Conservation (phyloP, 345 rosid genomes). For the Salix caprea region DNA sequence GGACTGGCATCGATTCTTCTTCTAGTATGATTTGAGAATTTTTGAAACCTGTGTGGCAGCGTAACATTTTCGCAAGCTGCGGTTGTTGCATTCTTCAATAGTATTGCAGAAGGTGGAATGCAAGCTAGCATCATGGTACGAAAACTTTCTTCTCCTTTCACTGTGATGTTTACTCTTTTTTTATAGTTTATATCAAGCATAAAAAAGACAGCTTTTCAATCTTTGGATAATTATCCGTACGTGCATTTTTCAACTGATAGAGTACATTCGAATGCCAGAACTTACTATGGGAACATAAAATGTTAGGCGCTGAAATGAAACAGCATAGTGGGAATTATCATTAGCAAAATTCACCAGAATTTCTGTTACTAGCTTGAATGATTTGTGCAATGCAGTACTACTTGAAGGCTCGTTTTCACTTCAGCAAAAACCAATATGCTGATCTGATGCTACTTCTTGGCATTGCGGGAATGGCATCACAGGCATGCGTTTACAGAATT, state of each 20-base stretch:
- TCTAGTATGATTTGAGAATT: not conserved
- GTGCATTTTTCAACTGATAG: not conserved
- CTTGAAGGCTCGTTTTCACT: conserved; percentile 87
- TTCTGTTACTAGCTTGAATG: not conserved
- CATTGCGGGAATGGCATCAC: conserved; percentile 54
- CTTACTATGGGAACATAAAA: not conserved
- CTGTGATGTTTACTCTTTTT: not conserved
- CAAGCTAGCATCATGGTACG: conserved; percentile 56
- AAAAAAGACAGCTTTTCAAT: not conserved
- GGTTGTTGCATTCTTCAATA: conserved; percentile 66
- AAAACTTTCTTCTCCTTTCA: not conserved
- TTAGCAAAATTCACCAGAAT: not conserved
- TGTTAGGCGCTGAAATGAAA: not conserved
- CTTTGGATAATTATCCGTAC: not conserved
- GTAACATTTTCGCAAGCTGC: conserved; percentile 60
- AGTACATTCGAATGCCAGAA: not conserved
- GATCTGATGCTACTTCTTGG: conserved; percentile 57
- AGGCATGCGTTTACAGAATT: conserved; percentile 29
- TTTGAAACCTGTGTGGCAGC: conserved; percentile 36
- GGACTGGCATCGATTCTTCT: not conserved
- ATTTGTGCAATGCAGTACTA: conserved; percentile 50
- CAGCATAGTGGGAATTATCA: not conserved
- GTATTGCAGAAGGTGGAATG: conserved; percentile 64
- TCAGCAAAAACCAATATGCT: conserved; percentile 71
- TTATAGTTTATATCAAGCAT: not conserved